Evolutionary conservation across 2,329 filamentous ascomycete genomes (phyloP), one percentile per base, ranked within the genome.

Genomic region (Bipolaris oryzae): DNA sequence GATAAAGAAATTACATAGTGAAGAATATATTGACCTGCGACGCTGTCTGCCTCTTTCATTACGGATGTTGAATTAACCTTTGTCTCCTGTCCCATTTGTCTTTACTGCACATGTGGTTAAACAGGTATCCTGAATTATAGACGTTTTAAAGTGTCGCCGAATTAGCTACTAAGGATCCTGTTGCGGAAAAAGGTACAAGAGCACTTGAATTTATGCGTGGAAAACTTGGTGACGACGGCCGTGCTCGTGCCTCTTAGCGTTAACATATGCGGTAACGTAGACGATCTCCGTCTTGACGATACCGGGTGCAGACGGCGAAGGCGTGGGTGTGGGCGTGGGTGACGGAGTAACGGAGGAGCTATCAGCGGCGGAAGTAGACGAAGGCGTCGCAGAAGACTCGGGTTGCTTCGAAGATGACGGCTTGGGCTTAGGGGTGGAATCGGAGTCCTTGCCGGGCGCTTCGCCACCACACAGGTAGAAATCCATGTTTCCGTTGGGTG

Each of bases 381-480:
- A 54, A 16, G 65, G 46, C 35, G 52, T 34, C 28, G 54, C 46
- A 33, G 62, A 60, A 21, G 47, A 53, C 31, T 46, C 33, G 18
- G 39, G 28, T 18, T 20, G 10, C 28, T 42, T 43, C n/a, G 52
- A 50, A 20, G 62, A 20, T 5, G 3, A 1, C 3, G 45, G 50
- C n/a, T 46, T 43, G 9, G 35, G 6, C 53, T 57, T 37, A 42
- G 65, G 43, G 7, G 60, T 46, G 28, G 57, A 54, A 16, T 43
- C 18, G 44, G 63, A 50, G 37, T 69, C 60, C 10, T 52, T 63
- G 7, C 49, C 58, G 6, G 73, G 71, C 10, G 70, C 64, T 5
- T 73, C 54, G 20, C 65, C 59, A 50, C 68, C 73, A 52, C 73
- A 76, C 63, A 76, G 65, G 68, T 76, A 75, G 58, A 75, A 71